These are phyloP conservation scores for Clonostachys solani DNA, from an alignment of 2,329 filamentous ascomycete genomes.

Conservation along the genomic window DNA sequence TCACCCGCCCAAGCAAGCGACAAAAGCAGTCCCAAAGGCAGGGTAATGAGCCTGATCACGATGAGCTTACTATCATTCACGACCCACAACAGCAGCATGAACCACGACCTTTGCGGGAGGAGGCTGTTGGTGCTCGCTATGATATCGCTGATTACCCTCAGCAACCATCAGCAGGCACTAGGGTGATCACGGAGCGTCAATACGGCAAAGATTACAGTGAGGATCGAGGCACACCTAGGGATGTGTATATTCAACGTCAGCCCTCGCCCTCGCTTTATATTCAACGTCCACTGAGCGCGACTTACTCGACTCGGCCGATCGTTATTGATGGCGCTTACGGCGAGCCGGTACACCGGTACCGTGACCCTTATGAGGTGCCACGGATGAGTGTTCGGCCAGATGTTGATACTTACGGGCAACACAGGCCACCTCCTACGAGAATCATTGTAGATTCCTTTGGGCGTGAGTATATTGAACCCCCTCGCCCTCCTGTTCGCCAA, in stretches of 20 bases:
- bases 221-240: conserved; percentile 19
- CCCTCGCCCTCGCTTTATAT: conserved; percentile 29
- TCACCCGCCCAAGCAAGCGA: conserved; percentile 52
- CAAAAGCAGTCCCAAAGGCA: conserved; percentile 42
- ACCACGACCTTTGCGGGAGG: conserved; percentile 17
- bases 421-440: conserved; percentile 51
- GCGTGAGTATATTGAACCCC: conserved; percentile 67
- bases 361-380: conserved; percentile 32
- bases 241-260: conserved; percentile 23
- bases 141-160: conserved; percentile 14
- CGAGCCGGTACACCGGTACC: conserved; percentile 36
- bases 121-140: conserved; percentile 27
- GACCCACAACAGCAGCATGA: conserved; percentile 26
- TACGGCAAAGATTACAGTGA: conserved; percentile 27
- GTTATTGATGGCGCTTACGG: conserved; percentile 33
- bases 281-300: conserved; percentile 29
- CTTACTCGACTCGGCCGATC: conserved; percentile 30
- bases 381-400: conserved; percentile 46
- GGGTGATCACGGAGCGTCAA: conserved; percentile 16
- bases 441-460: conserved; percentile 82
- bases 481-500: conserved; percentile 38
- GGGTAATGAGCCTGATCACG: conserved; percentile 15
- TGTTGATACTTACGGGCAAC: conserved; percentile 41
- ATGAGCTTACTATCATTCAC: conserved; percentile 30
- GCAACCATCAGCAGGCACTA: conserved; percentile 12